Evolutionary conservation across 805 yeast species (phyloP), one percentile per base, ranked within the genome.

Genomic region (Wickerhamiella nectarea): DNA sequence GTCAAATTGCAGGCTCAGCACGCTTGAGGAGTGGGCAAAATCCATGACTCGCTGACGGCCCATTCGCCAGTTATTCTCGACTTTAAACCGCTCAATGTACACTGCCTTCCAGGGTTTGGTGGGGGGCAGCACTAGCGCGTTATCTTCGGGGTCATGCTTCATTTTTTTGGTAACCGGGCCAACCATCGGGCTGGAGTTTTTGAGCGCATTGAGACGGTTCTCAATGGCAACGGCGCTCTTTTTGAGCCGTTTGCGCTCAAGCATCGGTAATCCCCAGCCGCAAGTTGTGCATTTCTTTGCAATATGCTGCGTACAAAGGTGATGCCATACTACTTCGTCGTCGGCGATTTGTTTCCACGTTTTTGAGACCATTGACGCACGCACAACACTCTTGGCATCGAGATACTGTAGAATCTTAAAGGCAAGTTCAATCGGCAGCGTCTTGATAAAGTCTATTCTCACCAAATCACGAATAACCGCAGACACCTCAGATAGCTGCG

Each of bases 291-390:
- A 91, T 61, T 91, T 91, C 48, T 94, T 72, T 63, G 91, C 98
- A 44, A 91, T 91, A 61, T 91, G 98, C 63, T 91, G 98, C 59
- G 86, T 95, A 58, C 98, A 91, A 86, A 91, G 80, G 52, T 89
- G 87, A 59, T 89, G 91, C 98, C 98, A 91, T 2, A 91, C 96
- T 40, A 93, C 66, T 57, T 91, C 97, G 58, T 89, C 96, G 61
- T 91, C 95, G 1, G 98, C 97, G 46, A 91, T 66, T 45, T 67
- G 66, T 58, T 83, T 78, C 98, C 98, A 91, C 42, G 73, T 75
- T 43, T 76, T 74, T 25, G 87, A 80, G 2, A 91, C 98, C 63
- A 81, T 93, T 0, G 96, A 94, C 0, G 97, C 95, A 51, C 75
- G 78, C 60, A 96, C 87, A 36, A 91, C 70, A n/a, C 95, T 83